These are phyloP conservation scores for Fusarium nisikadoi DNA, from an alignment of 2,329 filamentous ascomycete genomes.

Conservation along the genomic window DNA sequence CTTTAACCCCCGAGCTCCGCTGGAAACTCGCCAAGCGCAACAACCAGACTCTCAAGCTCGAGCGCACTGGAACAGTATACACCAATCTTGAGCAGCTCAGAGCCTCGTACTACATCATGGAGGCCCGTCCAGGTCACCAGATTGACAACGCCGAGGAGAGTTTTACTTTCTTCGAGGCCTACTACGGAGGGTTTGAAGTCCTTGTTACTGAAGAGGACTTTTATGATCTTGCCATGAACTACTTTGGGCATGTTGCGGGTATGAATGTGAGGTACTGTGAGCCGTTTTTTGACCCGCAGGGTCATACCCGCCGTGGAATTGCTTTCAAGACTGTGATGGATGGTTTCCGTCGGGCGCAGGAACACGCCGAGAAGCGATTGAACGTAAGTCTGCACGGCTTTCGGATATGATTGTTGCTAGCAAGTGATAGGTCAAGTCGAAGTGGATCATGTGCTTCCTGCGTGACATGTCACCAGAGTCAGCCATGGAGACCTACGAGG, in stretches of 20 bases:
- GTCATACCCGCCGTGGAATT: slow-evolving; percentile 72
- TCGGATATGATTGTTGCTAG: background rate
- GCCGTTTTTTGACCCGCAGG: slow-evolving; percentile 83
- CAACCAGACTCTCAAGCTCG: slow-evolving; percentile 55
- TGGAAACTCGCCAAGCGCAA: slow-evolving; percentile 75
- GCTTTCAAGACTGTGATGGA: slow-evolving; percentile 68
- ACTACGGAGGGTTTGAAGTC: slow-evolving; percentile 80
- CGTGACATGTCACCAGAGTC: slow-evolving; percentile 77
- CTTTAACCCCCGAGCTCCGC: slow-evolving; percentile 72
- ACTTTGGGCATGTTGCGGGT: slow-evolving; percentile 70
- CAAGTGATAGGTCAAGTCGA: slow-evolving; percentile 49
- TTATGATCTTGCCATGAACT: slow-evolving; percentile 75
- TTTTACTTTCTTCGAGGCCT: slow-evolving; percentile 73
- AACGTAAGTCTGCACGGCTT: background rate
- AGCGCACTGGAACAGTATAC: slow-evolving; percentile 15
- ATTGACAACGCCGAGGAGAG: slow-evolving; percentile 31
- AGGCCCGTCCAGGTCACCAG: slow-evolving; percentile 44
- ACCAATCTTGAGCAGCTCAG: slow-evolving; percentile 15
- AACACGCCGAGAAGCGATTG: slow-evolving; percentile 57
- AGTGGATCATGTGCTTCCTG: slow-evolving; percentile 77
- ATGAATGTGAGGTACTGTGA: slow-evolving; percentile 78
- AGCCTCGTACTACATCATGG: slow-evolving; percentile 29
- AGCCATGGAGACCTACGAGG: slow-evolving; percentile 68
- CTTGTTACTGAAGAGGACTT: slow-evolving; percentile 73
- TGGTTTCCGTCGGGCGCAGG: slow-evolving; percentile 69